phyloP scores from a whole-genome alignment of 2,329 filamentous ascomycete species.

The Fusarium pseudonygamai region DNA sequence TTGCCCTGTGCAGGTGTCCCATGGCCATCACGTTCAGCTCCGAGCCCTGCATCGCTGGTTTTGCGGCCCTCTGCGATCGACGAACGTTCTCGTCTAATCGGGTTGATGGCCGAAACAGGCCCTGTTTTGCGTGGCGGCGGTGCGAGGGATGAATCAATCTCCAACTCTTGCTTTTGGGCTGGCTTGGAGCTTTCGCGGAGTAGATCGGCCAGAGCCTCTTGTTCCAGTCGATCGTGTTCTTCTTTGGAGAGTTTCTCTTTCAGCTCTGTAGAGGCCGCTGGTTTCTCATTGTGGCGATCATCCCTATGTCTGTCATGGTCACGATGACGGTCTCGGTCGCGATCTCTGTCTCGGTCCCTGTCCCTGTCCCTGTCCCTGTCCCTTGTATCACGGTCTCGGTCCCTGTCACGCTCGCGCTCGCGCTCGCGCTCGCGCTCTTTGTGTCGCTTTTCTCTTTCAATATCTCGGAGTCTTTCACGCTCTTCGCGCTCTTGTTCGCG shows the following conservation, averaged over 20 bases:
- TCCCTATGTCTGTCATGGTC: constrained; percentile 45
- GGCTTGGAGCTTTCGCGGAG: constrained; percentile 66
- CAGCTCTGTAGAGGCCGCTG: constrained; percentile 54
- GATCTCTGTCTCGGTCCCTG: constrained; percentile 45
- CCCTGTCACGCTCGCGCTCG: constrained; percentile 48
- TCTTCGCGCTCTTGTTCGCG: constrained; percentile 66
- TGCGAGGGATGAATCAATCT: constrained; percentile 64
- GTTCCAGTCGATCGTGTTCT: constrained; percentile 65
- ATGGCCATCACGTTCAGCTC: constrained; percentile 49
- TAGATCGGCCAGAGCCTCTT: constrained; percentile 66
- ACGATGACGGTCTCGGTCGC: constrained; percentile 40
- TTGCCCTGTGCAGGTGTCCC: constrained; percentile 45
- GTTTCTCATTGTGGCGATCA: constrained; percentile 48
- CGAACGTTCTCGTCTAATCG: constrained; percentile 58
- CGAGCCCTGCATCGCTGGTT: constrained; percentile 44
- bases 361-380: constrained; percentile 47
- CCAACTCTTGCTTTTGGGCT: constrained; percentile 61
- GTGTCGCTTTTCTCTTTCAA: constrained; percentile 53
- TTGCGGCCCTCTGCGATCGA: constrained; percentile 56
- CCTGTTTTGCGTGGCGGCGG: constrained; percentile 63
- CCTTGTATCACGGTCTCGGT: neutral
- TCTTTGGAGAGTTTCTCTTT: constrained; percentile 67
- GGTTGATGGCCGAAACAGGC: constrained; percentile 68
- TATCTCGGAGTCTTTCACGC: constrained; percentile 57
- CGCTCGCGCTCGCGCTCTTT: constrained; percentile 51